A percentile compares a stretch with the other conserved stretches of the same genome.
Conservation (phyloP, 768 basidiomycete genomes). For the Phanerodontia chrysosporium region DNA sequence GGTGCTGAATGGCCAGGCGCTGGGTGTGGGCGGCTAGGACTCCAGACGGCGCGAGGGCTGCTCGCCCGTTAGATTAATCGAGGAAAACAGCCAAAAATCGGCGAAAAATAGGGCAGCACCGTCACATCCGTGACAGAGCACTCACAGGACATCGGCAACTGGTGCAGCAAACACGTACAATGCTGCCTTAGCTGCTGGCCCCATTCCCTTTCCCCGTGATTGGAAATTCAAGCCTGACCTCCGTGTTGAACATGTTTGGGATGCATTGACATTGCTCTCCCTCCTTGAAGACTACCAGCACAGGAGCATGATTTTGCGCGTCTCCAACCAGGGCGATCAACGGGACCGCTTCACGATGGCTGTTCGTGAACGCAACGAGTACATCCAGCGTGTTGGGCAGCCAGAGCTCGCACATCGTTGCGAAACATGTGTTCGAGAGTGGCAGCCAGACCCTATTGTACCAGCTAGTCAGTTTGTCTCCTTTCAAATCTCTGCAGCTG, state of each 20-base stretch:
- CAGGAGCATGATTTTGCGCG: slow-evolving; percentile 9
- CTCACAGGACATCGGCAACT: no score
- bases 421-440: slow-evolving; percentile 22
- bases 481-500: slow-evolving; percentile 1
- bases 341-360: slow-evolving; percentile 21
- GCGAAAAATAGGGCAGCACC: no score
- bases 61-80: no score
- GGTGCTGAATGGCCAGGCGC: no score
- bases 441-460: not conserved
- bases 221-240: not conserved
- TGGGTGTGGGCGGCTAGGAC: no score
- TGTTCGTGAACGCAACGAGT: slow-evolving; percentile 22
- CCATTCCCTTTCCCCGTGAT: no score
- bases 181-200: no score
- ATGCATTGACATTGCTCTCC: slow-evolving; percentile 15
- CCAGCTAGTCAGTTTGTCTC: not conserved
- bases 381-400: slow-evolving; percentile 22
- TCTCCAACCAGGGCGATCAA: slow-evolving; percentile 23
- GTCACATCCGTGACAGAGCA: no score
- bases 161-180: no score
- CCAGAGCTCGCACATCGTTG: slow-evolving; percentile 28
- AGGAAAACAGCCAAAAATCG: no score
- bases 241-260: slow-evolving; percentile 5
- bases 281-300: slow-evolving; percentile 21
- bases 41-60: no score